Evolutionary conservation across 495 filamentous ascomycete species (phyloP), one percentile per base, ranked within the genome.

Genomic region (Penicillium arizonense): DNA sequence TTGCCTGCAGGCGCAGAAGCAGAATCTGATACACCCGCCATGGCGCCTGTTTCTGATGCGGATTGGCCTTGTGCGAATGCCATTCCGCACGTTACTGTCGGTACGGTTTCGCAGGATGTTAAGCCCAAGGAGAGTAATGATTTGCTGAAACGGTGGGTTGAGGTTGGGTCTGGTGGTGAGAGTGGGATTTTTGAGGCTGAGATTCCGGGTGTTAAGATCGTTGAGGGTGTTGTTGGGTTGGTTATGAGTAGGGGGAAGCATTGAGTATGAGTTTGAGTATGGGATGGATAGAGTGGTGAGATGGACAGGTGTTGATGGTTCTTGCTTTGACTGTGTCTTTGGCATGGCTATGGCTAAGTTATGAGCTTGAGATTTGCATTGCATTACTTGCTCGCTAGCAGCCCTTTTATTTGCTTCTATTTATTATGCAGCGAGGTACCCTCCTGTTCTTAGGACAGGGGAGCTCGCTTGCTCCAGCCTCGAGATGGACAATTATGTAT

Each of bases 111-210:
- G 49, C 70, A 75, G 48, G 59, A 73, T 6, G 82, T 98, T 56
- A 96, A 96, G 72, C 94, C 94, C 2, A 89, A 87, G 74, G 92
- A 98, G 75, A 92, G 91, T 60, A 97, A 97, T 60, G 86, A 89
- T 52, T 63, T 98, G 62, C 69, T 98, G 46, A 68, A 74, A 53
- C 69, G 77, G 38, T 97, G 90, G 91, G 50, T 82, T 55, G 59
- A 77, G 57, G 59, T 67, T 16, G 83, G 81, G 0, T 78, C 70
- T 23, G 77, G 77, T 4, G 70, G 63, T 23, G 66, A 71, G 10
- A 79, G 68, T 14, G 82, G 82, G 0, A 75, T 80, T 36, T 72
- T 60, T 45, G 78, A 80, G 59, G 62, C 57, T 0, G 72, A 75
- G 49, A 59, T 81, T 40, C 62, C 67, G 8, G 75, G 72, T 3